These are phyloP conservation scores for Fusarium oligoseptatum DNA, from an alignment of 2,329 filamentous ascomycete genomes.

Conservation along the genomic window DNA sequence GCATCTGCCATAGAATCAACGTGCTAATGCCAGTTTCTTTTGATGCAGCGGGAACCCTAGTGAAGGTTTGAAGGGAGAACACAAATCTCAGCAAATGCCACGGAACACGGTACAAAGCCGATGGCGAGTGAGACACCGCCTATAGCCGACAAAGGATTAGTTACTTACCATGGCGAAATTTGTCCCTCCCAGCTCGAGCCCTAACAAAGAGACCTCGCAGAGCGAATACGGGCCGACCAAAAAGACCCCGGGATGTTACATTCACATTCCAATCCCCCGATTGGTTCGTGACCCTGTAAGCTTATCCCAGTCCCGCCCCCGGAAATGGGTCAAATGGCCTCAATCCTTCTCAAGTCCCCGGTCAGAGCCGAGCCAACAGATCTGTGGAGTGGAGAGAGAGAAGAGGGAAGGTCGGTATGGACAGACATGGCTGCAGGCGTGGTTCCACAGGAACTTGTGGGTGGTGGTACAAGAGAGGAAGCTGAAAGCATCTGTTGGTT, in stretches of 20 bases:
- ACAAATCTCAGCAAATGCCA: not conserved
- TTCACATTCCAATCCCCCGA: not conserved
- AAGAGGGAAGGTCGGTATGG: not conserved
- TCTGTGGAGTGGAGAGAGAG: not conserved
- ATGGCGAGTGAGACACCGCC: not conserved
- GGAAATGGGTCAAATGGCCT: conserved; percentile 1
- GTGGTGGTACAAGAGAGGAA: not conserved
- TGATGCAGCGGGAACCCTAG: not conserved
- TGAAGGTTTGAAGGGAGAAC: not conserved
- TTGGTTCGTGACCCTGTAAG: not conserved
- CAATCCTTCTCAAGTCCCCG: conserved; percentile 2
- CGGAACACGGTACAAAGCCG: not conserved
- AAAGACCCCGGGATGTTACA: not conserved
- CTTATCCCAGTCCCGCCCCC: conserved; percentile 3
- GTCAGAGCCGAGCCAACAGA: not conserved
- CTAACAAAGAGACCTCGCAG: not conserved
- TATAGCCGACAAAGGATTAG: not conserved
- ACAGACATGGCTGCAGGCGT: not conserved
- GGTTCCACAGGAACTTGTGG: not conserved
- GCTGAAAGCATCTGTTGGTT: not conserved
- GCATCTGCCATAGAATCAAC: no score
- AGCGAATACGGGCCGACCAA: not conserved
- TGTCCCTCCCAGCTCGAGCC: not conserved
- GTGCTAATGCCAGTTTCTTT: not conserved
- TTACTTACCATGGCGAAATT: not conserved